Base-by-base conservation (phyloP, 2,329 filamentous ascomycete species). In the Coniochaeta sp. region DNA sequence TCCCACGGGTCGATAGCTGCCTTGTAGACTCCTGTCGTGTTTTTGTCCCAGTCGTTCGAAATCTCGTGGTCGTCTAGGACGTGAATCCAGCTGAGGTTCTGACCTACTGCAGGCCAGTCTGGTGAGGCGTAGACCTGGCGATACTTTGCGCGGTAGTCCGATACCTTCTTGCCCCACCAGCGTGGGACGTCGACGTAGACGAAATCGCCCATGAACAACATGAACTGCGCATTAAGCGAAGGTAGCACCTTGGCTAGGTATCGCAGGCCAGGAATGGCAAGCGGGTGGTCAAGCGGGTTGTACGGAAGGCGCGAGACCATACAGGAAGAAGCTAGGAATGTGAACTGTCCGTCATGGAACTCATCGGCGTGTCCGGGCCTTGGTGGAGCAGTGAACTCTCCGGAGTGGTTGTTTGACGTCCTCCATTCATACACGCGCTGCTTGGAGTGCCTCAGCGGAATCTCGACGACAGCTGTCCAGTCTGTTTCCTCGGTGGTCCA, bases 31-130 rank as follows among this genome's bases (percentile, higher is more conserved):
- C 90, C 90, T 0, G 90, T 92, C 16, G 84, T 88, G 70, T 93
- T 95, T 19, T 83, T 80, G 62, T 89, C 86, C 92, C 93, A 98
- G 74, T 98, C 95, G 67, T 99, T 98, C 6, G 84, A 84, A 63
- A 99, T 97, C 71, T 99, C 95, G 69, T 99, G 95, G 71, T 99
- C 95, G 70, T 99, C 95, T 7, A 97, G 83, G 1, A 96, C 93
- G 69, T 99, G 95, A 52, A 98, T 91, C 95, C 95, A 99, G 67
- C 93, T 96, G n/a, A 98, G 78, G 60, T 91, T 87, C 66, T 89
- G 81, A 0, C 86, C 86, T 12, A 90, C 86, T 0, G 85, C 77
- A 1, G 84, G 79, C 95, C 95, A 99, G 65, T 96, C 93, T 0
- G 93, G 93, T 2, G 93, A 96, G 0, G 91, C 89, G 70, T 99